Conservation (phyloP, 352 stramenopile genomes). For the Globisporangium sylvaticum region DNA sequence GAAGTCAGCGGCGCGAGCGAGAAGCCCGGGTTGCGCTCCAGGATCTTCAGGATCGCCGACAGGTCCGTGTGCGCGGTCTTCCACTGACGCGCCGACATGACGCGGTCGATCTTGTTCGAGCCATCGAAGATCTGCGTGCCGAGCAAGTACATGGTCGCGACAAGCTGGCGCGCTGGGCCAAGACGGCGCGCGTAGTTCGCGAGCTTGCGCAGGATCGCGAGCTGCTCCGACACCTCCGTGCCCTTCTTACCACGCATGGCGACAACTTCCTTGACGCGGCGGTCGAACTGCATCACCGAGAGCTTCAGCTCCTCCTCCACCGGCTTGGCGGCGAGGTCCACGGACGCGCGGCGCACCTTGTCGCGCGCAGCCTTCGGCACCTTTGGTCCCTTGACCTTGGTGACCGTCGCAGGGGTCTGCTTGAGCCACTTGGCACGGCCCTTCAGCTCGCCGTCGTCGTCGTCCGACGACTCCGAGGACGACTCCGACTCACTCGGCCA, state of each 20-base stretch:
- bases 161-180: slow-evolving; percentile 67
- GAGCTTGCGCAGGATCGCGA: slow-evolving; percentile 69
- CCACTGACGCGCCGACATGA: slow-evolving; percentile 80
- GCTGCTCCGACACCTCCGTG: slow-evolving; percentile 69
- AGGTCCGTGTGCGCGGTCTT: slow-evolving; percentile 67
- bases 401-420: slow-evolving; percentile 65
- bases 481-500: slow-evolving; percentile 61
- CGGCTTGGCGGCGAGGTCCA: slow-evolving; percentile 42
- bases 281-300: slow-evolving; percentile 71
- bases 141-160: slow-evolving; percentile 80
- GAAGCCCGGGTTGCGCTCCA: slow-evolving; percentile 85
- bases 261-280: slow-evolving; percentile 82
- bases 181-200: slow-evolving; percentile 76
- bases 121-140: slow-evolving; percentile 82
- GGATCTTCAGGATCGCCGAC: slow-evolving; percentile 57
- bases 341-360: slow-evolving; percentile 47
- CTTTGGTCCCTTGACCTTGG: slow-evolving; percentile 49
- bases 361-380: slow-evolving; percentile 39
- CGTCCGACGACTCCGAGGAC: slow-evolving; percentile 58
- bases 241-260: slow-evolving; percentile 82
- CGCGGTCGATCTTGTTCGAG: slow-evolving; percentile 79
- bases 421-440: slow-evolving; percentile 96
- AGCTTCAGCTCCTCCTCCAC: slow-evolving; percentile 86
- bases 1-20: slow-evolving; percentile 63
- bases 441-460: slow-evolving; percentile 89